Evolutionary conservation across 768 basidiomycete species (phyloP), one percentile per base, ranked within the genome.

Genomic region (Boletus rex-veris): DNA sequence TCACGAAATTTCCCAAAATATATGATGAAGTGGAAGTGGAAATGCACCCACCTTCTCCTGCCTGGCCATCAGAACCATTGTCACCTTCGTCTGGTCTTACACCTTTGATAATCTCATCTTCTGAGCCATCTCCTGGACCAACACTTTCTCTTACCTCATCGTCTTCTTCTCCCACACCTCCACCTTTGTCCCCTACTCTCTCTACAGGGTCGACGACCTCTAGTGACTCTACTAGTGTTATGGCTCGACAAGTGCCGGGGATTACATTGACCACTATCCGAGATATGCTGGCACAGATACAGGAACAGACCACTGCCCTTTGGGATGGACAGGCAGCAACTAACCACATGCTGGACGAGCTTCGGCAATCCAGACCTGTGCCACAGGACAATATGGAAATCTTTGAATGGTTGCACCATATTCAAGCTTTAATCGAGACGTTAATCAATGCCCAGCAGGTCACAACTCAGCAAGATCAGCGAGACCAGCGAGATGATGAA

Each of bases 291-390:
- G 73, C 79, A 15, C 76, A 74, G 12, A 74, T 94, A 41, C 76
- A 82, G 41, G 79, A 81, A 7, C 81, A 85, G 58, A 74, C 85
- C 7, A 73, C 74, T 10, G 80, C 77, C 9, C 67, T 96, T 19
- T 75, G 81, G 68, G 77, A 87, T 42, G 82, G 79, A 6, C 90
- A 95, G 67, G 61, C 68, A 0, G 73, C 78, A 0, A 80, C 86
- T 7, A 83, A 84, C 48, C 76, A 79, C 30, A 71, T 83, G 55
- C 68, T 94, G 35, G 81, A 87, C 51, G 80, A 84, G 24, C 72
- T 93, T 49, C 78, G 80, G n/a, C 75, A 77, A 14, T 63, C 75
- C 30, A 76, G 79, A 18, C 69, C 75, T 42, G 58, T 65, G n/a
- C 63, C 67, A 19, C 63, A 61, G 26, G 74, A 79, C 63, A 71